Evolutionary conservation across 352 stramenopile species (phyloP).

Genomic region (Pythium scleroteichum): DNA sequence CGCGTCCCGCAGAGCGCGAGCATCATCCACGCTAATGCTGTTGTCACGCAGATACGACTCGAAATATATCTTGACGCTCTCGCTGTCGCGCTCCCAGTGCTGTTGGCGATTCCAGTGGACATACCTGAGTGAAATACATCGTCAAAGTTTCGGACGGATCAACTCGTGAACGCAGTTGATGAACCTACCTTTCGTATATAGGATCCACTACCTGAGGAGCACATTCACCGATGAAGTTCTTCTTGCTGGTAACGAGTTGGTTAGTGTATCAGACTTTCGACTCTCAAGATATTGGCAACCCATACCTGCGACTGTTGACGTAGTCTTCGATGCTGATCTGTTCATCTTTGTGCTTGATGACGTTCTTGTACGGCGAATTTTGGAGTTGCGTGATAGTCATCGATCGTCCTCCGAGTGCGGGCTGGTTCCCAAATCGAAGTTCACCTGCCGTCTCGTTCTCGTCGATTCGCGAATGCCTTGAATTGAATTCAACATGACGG

Average conservation of each 20-base stretch:
- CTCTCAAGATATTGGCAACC: neutral
- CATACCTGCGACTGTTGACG: slow-evolving; percentile 46
- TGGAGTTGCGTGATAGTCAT: slow-evolving; percentile 16
- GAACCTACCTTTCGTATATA: slow-evolving; percentile 66
- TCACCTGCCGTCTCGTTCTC: slow-evolving; percentile 3
- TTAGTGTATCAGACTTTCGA: slow-evolving; percentile 31
- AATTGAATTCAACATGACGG: slow-evolving; percentile 22
- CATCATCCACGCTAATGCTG: slow-evolving; percentile 71
- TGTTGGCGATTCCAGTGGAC: slow-evolving; percentile 54
- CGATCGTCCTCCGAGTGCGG: slow-evolving; percentile 2
- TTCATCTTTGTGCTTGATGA: slow-evolving; percentile 58
- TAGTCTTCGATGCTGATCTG: slow-evolving; percentile 64
- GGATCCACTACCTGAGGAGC: slow-evolving; percentile 36
- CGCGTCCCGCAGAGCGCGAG: slow-evolving; percentile 56
- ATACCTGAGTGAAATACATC: slow-evolving; percentile 49
- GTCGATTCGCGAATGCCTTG: slow-evolving; percentile 7
- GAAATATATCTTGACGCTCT: slow-evolving; percentile 81
- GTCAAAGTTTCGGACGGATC: neutral
- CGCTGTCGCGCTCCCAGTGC: slow-evolving; percentile 81
- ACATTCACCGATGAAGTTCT: slow-evolving; percentile 73
- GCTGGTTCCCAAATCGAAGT: slow-evolving; percentile 8
- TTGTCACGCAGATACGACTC: slow-evolving; percentile 79
- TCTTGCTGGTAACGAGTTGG: slow-evolving; percentile 38
- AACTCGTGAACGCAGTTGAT: neutral
- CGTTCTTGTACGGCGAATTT: slow-evolving; percentile 22